Conservation (phyloP, 1,139 yeast genomes). For the Hanseniaspora sp. region DNA sequence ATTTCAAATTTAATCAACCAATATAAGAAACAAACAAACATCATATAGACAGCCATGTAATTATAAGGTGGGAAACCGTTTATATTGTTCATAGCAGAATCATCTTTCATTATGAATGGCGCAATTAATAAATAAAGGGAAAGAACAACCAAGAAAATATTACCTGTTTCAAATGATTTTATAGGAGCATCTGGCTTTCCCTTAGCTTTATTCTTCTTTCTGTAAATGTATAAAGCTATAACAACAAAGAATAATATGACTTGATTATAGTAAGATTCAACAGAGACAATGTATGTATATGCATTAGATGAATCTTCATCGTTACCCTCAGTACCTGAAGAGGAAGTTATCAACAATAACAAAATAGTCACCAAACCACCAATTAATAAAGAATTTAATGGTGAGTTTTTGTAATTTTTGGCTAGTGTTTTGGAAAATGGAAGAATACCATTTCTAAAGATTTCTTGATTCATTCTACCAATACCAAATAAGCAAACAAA, state of each 20-base stretch:
- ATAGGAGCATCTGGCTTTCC: conserved; percentile 38
- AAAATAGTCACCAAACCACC: conserved; percentile 29
- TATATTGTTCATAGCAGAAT: conserved; percentile 36
- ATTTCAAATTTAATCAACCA: conserved; percentile 42
- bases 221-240: conserved; percentile 41
- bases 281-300: conserved; percentile 45
- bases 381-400: conserved; percentile 37
- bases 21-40: conserved; percentile 33
- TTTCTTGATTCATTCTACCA: conserved; percentile 54
- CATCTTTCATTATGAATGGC: conserved; percentile 37
- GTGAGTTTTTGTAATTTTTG: conserved; percentile 43
- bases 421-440: conserved; percentile 46
- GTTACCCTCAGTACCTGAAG: conserved; percentile 33
- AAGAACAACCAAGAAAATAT: conserved; percentile 34
- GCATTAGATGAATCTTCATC: conserved; percentile 24
- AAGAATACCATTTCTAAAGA: conserved; percentile 50
- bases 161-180: conserved; percentile 39
- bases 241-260: conserved; percentile 41
- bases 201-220: conserved; percentile 35
- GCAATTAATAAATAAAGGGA: conserved; percentile 37
- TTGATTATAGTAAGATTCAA: conserved; percentile 50
- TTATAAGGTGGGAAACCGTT: conserved; percentile 47
- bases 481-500: conserved; percentile 51
- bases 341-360: conserved; percentile 36
- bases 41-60: conserved; percentile 32